Base-by-base conservation (phyloP, 495 filamentous ascomycete species). In the Penicillium coprophilum region DNA sequence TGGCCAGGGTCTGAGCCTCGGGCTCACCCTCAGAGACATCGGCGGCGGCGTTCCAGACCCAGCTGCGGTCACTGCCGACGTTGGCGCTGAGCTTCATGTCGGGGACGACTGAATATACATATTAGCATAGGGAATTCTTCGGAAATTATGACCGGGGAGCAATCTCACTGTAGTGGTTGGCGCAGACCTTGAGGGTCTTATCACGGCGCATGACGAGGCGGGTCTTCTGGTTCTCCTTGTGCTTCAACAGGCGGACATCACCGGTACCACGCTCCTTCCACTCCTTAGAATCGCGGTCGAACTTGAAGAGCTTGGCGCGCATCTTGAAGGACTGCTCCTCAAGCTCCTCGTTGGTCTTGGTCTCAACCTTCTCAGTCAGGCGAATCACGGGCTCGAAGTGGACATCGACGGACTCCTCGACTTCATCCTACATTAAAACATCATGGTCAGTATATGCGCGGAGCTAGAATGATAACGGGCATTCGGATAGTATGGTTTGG, bases 201-300 rank as follows among this genome's bases (percentile, higher is more conserved):
- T 99, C 95, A 69, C 95, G 82, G 74, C 95, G 87, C 95, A 99
- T 99, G 64, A 99, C 94, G 60, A 99, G 81, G 57, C 95, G 85
- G 52, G 91, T 96, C 87, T 97, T 99, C 71, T 87, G 86, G 73
- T 96, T 97, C 78, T 97, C 94, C 82, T 88, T 89, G 79, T 99
- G 95, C 85, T 97, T 99, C 67, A 99, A 80, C 68, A 99, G 78
- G 68, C 92, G 84, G 57, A 99, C 92, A 66, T 97, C 92, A 63
- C 95, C 95, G 53, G 94, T 97, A 50, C 95, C 95, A 69, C 95
- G 88, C 83, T 99, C 95, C 83, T 97, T 99, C 95, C 95, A 99
- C 78, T 97, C 94, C 72, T 89, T 85, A 59, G 79, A 78, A 7
- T 96, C 91, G 47, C 87, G 81, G 73, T 96, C 89, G 72, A 97